Conservation (phyloP, 352 stramenopile genomes). For the Pythium diclinum region DNA sequence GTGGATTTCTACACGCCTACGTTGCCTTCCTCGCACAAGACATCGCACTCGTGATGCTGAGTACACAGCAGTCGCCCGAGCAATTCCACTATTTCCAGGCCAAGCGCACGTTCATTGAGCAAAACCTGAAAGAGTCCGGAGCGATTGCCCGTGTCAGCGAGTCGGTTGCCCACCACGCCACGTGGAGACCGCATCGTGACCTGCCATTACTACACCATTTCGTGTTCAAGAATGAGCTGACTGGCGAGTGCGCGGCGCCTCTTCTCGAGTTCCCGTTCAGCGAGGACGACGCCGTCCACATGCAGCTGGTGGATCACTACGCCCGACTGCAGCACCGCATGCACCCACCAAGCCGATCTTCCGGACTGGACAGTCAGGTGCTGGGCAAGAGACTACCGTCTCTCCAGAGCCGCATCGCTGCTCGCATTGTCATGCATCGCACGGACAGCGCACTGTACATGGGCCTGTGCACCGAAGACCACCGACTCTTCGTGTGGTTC, state of each 20-base stretch:
- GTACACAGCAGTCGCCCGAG: conserved; percentile 60
- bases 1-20: conserved; percentile 73
- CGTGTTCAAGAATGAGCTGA: conserved; percentile 68
- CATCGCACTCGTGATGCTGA: conserved; percentile 63
- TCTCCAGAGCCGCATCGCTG: conserved; percentile 33
- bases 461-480: conserved; percentile 48
- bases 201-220: conserved; percentile 63
- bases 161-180: conserved; percentile 27
- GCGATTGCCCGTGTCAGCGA: conserved; percentile 41
- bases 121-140: conserved; percentile 36
- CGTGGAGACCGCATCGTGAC: conserved; percentile 53
- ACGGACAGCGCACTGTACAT: conserved; percentile 47
- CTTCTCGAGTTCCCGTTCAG: conserved; percentile 50
- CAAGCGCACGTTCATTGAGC: conserved; percentile 43
- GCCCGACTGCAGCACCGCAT: conserved; percentile 54
- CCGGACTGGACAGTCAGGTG: conserved; percentile 35
- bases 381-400: conserved; percentile 44
- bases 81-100: conserved; percentile 73
- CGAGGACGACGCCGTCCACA: conserved; percentile 25
- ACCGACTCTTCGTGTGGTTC: conserved; percentile 56
- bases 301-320: conserved; percentile 50
- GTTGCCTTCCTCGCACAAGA: conserved; percentile 57
- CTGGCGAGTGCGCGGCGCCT: conserved; percentile 48
- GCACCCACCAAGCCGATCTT: conserved; percentile 29
- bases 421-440: conserved; percentile 52